phyloP scores from a whole-genome alignment of 805 yeast genomes.

The Blastobotrys chiropterorum region DNA sequence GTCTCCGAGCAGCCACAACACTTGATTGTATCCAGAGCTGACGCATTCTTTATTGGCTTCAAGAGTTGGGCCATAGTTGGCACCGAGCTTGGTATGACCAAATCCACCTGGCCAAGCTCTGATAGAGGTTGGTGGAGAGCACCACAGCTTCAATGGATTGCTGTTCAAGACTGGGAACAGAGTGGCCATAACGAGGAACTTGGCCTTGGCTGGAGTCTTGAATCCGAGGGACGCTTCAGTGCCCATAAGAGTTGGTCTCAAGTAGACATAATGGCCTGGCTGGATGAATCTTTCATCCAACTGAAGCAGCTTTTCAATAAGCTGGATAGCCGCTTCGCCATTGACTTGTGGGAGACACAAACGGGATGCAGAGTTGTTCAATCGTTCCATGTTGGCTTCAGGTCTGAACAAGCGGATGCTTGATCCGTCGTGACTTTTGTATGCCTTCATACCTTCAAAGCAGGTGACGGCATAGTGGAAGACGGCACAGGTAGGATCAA shows the following conservation, averaged over 20 bases:
- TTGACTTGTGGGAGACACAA: conserved; percentile 87
- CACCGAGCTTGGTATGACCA: conserved; percentile 95
- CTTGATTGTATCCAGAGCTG: conserved; percentile 86
- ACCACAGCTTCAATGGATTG: conserved; percentile 83
- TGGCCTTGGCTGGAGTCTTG: conserved; percentile 70
- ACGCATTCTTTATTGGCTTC: conserved; percentile 90
- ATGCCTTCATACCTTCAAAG: conserved; percentile 95
- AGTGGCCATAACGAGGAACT: conserved; percentile 79
- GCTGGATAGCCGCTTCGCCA: conserved; percentile 64
- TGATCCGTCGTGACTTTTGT: conserved; percentile 46
- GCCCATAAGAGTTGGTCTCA: conserved; percentile 94
- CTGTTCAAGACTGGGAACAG: conserved; percentile 97
- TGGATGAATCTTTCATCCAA: conserved; percentile 73
- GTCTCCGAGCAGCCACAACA: conserved; percentile 92
- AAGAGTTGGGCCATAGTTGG: conserved; percentile 95
- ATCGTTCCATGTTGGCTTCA: conserved; percentile 83
- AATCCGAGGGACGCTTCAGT: conserved; percentile 88
- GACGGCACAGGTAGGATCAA: conserved; percentile 87
- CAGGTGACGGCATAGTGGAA: conserved; percentile 93
- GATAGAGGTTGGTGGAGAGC: conserved; percentile 88
- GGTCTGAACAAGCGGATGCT: conserved; percentile 82
- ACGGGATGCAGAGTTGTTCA: conserved; percentile 84
- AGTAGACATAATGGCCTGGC: conserved; percentile 83
- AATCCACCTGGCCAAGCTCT: conserved; percentile 99
- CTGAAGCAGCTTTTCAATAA: conserved; percentile 68